A percentile compares a stretch with the other conserved stretches of the same genome.
Evolutionary conservation across 2,329 filamentous ascomycete genomes (phyloP).

Genomic region (Ophiostoma quercus): DNA sequence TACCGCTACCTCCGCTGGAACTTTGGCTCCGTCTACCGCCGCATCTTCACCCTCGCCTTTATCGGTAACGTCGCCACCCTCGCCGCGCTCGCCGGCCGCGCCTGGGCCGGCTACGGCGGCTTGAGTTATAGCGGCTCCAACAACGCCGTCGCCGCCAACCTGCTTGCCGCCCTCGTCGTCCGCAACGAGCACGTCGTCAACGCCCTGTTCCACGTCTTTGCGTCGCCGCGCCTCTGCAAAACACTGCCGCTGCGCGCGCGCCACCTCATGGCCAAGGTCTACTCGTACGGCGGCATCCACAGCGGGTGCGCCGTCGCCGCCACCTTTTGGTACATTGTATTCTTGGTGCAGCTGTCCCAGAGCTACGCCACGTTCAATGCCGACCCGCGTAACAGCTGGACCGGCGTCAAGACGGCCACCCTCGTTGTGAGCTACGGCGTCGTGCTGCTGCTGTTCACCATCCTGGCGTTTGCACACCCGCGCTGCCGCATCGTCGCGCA

Average conservation of each 20-base stretch:
- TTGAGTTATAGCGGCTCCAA: conserved; percentile 28
- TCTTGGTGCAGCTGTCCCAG: conserved; percentile 36
- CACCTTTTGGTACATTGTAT: conserved; percentile 43
- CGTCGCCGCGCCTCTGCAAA: conserved; percentile 27
- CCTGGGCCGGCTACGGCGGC: conserved; percentile 11
- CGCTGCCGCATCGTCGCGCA: conserved; percentile 32
- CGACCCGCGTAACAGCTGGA: conserved; percentile 6
- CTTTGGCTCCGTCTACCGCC: conserved; percentile 37
- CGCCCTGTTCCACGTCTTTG: conserved; percentile 42
- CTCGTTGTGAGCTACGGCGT: conserved; percentile 33
- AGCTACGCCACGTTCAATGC: conserved; percentile 25
- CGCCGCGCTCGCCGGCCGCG: conserved; percentile 23
- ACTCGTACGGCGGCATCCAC: conserved; percentile 51
- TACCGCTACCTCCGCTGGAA: conserved; percentile 30
- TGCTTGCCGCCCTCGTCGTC: conserved; percentile 43
- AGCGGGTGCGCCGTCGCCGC: conserved; percentile 48
- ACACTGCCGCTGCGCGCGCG: conserved; percentile 40
- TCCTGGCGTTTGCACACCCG: conserved; percentile 33
- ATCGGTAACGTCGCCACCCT: conserved; percentile 35
- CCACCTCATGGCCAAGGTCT: conserved; percentile 46
- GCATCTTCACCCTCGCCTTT: conserved; percentile 40
- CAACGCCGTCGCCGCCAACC: conserved; percentile 36
- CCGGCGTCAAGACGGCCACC: conserved; percentile 30
- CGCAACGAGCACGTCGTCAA: conserved; percentile 52
- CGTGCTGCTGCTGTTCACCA: conserved; percentile 30